phyloP scores from a whole-genome alignment of 768 basidiomycete species.

The Boletus vinaceobasis region DNA sequence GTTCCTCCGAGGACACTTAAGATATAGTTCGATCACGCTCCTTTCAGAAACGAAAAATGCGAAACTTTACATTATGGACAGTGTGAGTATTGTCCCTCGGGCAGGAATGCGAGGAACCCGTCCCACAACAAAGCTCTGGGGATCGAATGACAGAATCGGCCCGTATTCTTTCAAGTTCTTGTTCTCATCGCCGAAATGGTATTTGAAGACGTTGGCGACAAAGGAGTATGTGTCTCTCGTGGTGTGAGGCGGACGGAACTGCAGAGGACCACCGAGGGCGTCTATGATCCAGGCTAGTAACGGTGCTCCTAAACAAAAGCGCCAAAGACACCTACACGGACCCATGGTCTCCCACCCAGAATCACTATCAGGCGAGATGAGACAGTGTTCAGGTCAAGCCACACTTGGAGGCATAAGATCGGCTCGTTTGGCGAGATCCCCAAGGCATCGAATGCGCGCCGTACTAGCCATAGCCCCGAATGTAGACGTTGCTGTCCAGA shows the following conservation, averaged over 20 bases:
- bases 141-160: background rate
- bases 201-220: constrained; percentile 4
- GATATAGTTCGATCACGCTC: background rate
- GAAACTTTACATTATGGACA: constrained; percentile 4
- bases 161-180: background rate
- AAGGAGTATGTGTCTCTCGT: constrained; percentile 3
- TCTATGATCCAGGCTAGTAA: background rate
- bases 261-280: background rate
- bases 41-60: background rate
- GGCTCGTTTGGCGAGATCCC: background rate
- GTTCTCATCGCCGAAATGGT: background rate
- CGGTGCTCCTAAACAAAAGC: background rate
- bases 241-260: constrained; percentile 8
- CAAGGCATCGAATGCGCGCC: background rate
- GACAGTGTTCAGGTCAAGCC: background rate
- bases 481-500: constrained; percentile 2
- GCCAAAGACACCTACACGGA: background rate
- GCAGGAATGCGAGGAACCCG: background rate
- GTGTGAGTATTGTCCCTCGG: background rate
- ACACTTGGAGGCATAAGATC: constrained; percentile 5
- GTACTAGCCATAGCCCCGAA: constrained; percentile 2
- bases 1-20: too few species aligned
- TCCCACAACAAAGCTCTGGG: background rate
- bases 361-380: background rate
- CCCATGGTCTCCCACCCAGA: background rate